Evolutionary conservation across 1,284 basidiomycete species (phyloP).

Genomic region (Ganoderma lucidum): DNA sequence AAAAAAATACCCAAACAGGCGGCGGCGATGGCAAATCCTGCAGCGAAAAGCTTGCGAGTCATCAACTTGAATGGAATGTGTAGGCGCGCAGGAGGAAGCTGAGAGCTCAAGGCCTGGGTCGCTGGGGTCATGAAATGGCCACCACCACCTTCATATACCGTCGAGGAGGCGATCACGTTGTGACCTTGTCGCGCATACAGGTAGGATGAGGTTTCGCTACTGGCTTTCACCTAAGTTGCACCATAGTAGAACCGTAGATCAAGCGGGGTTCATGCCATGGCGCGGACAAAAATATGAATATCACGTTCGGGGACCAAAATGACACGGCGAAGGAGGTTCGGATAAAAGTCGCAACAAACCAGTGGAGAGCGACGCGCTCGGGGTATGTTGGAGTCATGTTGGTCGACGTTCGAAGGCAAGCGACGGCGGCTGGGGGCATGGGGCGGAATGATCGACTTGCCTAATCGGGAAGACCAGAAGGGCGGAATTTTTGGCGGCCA

Average conservation of each 20-base stretch:
- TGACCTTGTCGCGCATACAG: background rate
- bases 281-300: constrained; percentile 23
- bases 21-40: constrained; percentile 13
- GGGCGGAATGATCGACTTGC: constrained; percentile 19
- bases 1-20: constrained; percentile 22
- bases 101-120: background rate
- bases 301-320: background rate
- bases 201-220: background rate
- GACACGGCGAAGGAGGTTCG: constrained; percentile 11
- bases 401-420: constrained; percentile 10
- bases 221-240: constrained; percentile 18
- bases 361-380: constrained; percentile 15
- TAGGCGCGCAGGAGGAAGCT: background rate
- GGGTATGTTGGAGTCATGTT: background rate
- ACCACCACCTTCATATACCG: constrained; percentile 20
- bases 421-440: constrained; percentile 10
- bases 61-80: background rate
- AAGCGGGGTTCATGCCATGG: constrained; percentile 21
- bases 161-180: background rate
- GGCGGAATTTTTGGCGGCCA: constrained; percentile 28
- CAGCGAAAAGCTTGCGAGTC: constrained; percentile 17
- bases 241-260: constrained; percentile 32
- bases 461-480: constrained; percentile 16
- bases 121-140: background rate
- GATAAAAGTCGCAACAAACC: constrained; percentile 30